Evolutionary conservation across 441 rosid genomes (phyloP), one percentile per base, ranked within the genome.

Genomic region (Raphanus hybrid): DNA sequence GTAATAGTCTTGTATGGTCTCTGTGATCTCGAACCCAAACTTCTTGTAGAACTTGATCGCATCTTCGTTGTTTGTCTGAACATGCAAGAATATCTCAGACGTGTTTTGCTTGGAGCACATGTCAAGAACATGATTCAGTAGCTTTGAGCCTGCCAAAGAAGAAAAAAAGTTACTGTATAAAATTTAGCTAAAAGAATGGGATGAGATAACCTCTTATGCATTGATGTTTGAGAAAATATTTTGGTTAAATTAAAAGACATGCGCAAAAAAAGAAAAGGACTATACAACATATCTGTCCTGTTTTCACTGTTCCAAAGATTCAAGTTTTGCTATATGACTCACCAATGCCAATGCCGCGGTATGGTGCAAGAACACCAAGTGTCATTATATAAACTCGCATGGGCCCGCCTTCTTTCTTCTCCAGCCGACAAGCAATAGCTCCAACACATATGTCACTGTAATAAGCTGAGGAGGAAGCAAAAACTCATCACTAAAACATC

Each of bases 271-370:
- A 2, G 26, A 23, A 3, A 29, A 3, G 34, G 34, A 29, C 34
- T 29, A 5, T 29, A 3, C 34, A 29, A 29, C 34, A 29, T 29
- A 39, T 39, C 45, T 2, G 8, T 39, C 45, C 45, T 39, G 45
- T 39, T 39, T 39, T 39, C 8, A 8, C 45, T n/a, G 34, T 52
- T 41, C 20, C 10, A 34, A 57, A 6, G 70, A 59, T 50, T 61
- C 65, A 23, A 70, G 64, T 14, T 71, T 60, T 29, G 34, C 12
- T 9, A 61, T 15, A 29, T 64, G 23, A 84, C 97, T 89, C 76
- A 96, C 98, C 99, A 66, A 93, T 86, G 70, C 99, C 97, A n/a
- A 93, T 85, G 50, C 97, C 97, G 7, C 98, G 95, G 84, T 96
- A 96, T 32, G 98, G 98, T 45, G 99, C 99, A 80, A 96, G 86